Evolutionary conservation across 306 rosid genomes (phyloP).

Genomic region (Begonia fuchsioides): DNA sequence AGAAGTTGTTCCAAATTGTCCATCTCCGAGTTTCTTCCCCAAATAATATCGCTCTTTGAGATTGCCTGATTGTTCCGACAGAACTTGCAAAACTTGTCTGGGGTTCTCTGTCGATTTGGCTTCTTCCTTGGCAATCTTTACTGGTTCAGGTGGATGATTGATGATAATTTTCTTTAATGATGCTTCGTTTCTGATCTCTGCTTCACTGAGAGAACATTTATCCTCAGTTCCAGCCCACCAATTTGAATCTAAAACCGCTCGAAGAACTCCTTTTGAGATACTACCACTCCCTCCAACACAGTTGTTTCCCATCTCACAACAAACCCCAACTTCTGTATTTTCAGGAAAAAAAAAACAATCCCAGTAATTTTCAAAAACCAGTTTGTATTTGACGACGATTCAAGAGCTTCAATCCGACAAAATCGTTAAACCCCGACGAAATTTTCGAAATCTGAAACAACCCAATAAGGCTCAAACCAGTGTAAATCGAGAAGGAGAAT

Average conservation of each 20-base stretch:
- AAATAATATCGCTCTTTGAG: constrained; percentile 20
- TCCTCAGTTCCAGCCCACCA: background rate
- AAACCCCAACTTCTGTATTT: background rate
- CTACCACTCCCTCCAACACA: background rate
- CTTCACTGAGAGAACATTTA: background rate
- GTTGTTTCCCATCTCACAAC: background rate
- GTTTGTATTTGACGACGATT: no score
- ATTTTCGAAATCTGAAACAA: no score
- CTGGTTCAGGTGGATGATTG: background rate
- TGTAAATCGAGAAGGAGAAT: no score
- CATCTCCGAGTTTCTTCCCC: constrained; percentile 39
- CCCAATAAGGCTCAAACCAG: no score
- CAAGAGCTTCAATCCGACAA: no score
- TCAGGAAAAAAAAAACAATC: background rate
- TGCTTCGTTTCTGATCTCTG: background rate
- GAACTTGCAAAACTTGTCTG: constrained; percentile 1
- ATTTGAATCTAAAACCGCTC: background rate
- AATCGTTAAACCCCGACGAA: no score
- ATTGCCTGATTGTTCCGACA: background rate
- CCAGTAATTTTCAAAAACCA: no score
- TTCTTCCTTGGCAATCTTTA: constrained; percentile 1
- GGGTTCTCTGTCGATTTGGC: background rate
- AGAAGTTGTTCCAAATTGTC: constrained; percentile 41
- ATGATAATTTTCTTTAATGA: background rate
- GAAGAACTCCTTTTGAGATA: background rate